Conservation (phyloP, 257 asterid genomes). For the Nicotiana attenuata region DNA sequence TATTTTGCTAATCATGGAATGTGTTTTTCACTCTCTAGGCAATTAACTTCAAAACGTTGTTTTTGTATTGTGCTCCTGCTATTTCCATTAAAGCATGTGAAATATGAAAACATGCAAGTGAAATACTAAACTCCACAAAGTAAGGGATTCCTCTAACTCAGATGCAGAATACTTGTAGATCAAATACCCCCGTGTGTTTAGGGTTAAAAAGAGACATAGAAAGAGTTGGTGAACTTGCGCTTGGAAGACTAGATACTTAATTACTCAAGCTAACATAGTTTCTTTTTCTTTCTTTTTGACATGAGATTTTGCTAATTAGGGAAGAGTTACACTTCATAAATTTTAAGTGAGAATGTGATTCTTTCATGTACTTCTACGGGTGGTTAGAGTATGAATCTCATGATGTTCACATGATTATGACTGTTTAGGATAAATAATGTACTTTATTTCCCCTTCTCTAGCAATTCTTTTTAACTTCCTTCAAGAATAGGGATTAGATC, state of each 20-base stretch:
- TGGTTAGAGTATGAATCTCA: neutral
- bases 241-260: conserved; percentile 5
- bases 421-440: neutral
- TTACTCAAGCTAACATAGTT: neutral
- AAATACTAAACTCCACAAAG: neutral
- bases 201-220: neutral
- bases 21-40: neutral
- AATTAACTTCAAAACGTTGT: neutral
- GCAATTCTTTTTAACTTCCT: too few relatives aligned
- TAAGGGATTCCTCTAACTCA: neutral
- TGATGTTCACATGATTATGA: neutral
- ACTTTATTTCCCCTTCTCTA: neutral
- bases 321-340: neutral
- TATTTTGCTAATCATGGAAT: neutral
- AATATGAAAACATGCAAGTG: neutral
- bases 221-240: neutral
- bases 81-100: neutral
- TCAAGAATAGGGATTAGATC: too few relatives aligned
- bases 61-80: neutral
- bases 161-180: neutral
- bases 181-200: neutral
- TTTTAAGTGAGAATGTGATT: neutral
- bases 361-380: neutral
- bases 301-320: neutral
- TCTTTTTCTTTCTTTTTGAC: neutral